A percentile compares a stretch with the other conserved stretches of the same genome.
Evolutionary conservation across 768 basidiomycete species (phyloP).

Genomic region (Hydnomerulius pinastri): DNA sequence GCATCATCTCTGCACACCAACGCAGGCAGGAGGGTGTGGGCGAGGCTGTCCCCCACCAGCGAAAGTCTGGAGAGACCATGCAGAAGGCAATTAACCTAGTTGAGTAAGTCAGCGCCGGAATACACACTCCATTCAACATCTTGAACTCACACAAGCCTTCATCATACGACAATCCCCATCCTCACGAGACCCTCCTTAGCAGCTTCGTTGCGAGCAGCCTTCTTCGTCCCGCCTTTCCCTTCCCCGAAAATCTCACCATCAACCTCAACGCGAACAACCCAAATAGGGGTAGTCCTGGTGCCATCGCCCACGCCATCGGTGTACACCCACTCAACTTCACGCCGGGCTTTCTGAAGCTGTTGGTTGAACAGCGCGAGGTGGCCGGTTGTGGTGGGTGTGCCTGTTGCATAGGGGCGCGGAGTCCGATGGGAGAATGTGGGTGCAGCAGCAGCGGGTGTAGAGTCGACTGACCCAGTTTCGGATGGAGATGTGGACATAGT

Average conservation of each 20-base stretch:
- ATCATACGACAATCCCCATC: slow-evolving; percentile 54
- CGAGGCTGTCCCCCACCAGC: slow-evolving; percentile 42
- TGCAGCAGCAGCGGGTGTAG: background rate
- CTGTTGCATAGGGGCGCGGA: slow-evolving; percentile 19
- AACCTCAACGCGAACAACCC: slow-evolving; percentile 67
- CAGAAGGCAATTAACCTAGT: slow-evolving; percentile 31
- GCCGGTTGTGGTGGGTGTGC: slow-evolving; percentile 43
- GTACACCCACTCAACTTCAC: slow-evolving; percentile 72
- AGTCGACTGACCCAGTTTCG: background rate
- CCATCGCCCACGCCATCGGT: slow-evolving; percentile 46
- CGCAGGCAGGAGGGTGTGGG: slow-evolving; percentile 43
- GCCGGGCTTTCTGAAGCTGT: slow-evolving; percentile 58
- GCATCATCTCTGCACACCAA: slow-evolving; percentile 65
- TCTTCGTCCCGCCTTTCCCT: slow-evolving; percentile 76
- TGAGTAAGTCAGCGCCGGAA: too few species aligned
- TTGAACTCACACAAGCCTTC: slow-evolving; percentile 3
- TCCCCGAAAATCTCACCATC: slow-evolving; percentile 59
- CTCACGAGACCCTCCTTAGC: slow-evolving; percentile 70
- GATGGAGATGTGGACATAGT: background rate
- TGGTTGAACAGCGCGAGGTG: slow-evolving; percentile 85
- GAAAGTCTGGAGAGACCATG: slow-evolving; percentile 60
- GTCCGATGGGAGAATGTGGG: slow-evolving; percentile 14
- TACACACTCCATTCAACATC: background rate
- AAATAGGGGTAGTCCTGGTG: slow-evolving; percentile 72
- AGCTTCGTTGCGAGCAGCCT: slow-evolving; percentile 77